These are phyloP conservation scores for Metarhizium anisopliae DNA, from an alignment of 2,329 filamentous ascomycete species.

Conservation along the genomic window DNA sequence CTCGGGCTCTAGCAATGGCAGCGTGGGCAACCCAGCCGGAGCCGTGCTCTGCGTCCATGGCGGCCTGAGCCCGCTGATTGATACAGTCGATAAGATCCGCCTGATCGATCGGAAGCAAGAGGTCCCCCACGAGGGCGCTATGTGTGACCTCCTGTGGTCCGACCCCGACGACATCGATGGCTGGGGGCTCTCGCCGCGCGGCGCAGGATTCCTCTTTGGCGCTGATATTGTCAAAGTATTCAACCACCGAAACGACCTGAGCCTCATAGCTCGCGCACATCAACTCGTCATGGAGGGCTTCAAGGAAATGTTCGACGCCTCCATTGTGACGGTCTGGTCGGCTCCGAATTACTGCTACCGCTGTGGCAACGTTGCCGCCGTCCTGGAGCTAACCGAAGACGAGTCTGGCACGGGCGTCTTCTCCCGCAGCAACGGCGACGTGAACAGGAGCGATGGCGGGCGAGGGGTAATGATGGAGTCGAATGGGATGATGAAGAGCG, in stretches of 20 bases:
- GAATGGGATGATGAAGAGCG: slow-evolving; percentile 38
- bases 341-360: slow-evolving; percentile 96
- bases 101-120: slow-evolving; percentile 95
- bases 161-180: slow-evolving; percentile 97
- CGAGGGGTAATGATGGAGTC: slow-evolving; percentile 40
- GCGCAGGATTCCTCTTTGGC: slow-evolving; percentile 92
- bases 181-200: slow-evolving; percentile 89
- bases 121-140: slow-evolving; percentile 94
- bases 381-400: slow-evolving; percentile 87
- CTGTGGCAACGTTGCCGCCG: slow-evolving; percentile 91
- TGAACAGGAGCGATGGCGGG: slow-evolving; percentile 45
- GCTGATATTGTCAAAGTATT: slow-evolving; percentile 93
- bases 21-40: slow-evolving; percentile 60
- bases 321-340: slow-evolving; percentile 97
- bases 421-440: slow-evolving; percentile 62
- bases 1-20: slow-evolving; percentile 56
- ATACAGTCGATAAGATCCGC: slow-evolving; percentile 91
- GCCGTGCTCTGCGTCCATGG: slow-evolving; percentile 95
- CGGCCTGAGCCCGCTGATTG: slow-evolving; percentile 81
- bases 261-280: slow-evolving; percentile 85
- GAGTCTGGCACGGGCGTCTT: slow-evolving; percentile 64
- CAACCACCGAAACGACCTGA: slow-evolving; percentile 89
- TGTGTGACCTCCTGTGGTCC: slow-evolving; percentile 98
- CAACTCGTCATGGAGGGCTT: slow-evolving; percentile 99
- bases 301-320: slow-evolving; percentile 97